A percentile compares a stretch with the other conserved stretches of the same genome.
Conservation (phyloP, 805 yeast species). For the Lipomyces japonicus region DNA sequence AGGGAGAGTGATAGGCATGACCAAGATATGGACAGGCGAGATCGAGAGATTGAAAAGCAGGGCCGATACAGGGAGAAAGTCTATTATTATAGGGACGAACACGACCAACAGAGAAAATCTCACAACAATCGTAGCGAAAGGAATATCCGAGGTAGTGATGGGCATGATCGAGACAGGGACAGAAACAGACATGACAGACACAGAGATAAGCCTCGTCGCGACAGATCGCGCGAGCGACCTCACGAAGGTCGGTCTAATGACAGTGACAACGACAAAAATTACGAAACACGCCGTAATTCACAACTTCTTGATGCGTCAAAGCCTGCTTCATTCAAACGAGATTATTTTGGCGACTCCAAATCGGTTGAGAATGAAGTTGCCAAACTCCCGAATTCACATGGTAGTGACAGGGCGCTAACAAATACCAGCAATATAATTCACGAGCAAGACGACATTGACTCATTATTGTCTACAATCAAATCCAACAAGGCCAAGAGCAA, state of each 20-base stretch:
- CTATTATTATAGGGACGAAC: too few species aligned
- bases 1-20: too few species aligned
- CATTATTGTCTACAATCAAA: conserved; percentile 7
- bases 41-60: too few species aligned
- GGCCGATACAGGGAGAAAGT: too few species aligned
- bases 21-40: too few species aligned
- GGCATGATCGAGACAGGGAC: not conserved
- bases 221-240: not conserved
- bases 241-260: not conserved
- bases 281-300: not conserved
- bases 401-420: too few species aligned
- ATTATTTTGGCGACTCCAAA: conserved; percentile 4
- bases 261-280: not conserved
- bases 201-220: not conserved
- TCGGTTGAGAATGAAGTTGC: not conserved
- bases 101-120: too few species aligned
- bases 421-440: too few species aligned
- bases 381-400: too few species aligned
- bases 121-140: too few species aligned
- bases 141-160: too few species aligned
- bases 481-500: conserved; percentile 6
- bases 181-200: not conserved
- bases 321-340: conserved; percentile 1
- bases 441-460: conserved; percentile 8
- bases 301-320: not conserved